These are phyloP conservation scores for Protomyces gravidus DNA, from an alignment of 1,139 yeast species.

Conservation along the genomic window DNA sequence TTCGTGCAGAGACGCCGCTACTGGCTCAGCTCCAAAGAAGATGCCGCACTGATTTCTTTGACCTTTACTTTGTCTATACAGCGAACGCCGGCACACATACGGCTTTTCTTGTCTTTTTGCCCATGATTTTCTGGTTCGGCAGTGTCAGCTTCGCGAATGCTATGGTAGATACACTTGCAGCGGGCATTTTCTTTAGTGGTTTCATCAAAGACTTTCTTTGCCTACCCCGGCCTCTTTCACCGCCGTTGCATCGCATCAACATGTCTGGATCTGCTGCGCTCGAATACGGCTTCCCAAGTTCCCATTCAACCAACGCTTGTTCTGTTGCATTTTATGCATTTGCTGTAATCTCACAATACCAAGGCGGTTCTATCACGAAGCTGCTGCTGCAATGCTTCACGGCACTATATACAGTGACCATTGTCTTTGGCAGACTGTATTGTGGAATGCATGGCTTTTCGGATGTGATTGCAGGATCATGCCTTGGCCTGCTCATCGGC, in stretches of 20 bases:
- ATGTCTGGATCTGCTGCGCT: constrained; percentile 82
- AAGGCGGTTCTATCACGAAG: background rate
- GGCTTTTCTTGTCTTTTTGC: constrained; percentile 83
- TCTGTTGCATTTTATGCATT: constrained; percentile 41
- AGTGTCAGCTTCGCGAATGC: constrained; percentile 52
- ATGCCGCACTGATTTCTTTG: constrained; percentile 44
- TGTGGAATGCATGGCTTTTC: constrained; percentile 92
- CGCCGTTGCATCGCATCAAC: constrained; percentile 86
- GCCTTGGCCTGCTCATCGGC: constrained; percentile 52
- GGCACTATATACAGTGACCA: constrained; percentile 56
- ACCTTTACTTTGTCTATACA: constrained; percentile 77
- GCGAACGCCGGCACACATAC: constrained; percentile 93
- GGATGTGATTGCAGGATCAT: constrained; percentile 64
- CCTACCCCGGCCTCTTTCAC: constrained; percentile 86
- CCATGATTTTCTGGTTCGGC: constrained; percentile 84
- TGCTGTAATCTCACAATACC: constrained; percentile 29
- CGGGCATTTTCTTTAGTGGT: constrained; percentile 80
- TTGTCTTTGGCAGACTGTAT: constrained; percentile 76
- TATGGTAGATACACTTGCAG: constrained; percentile 69
- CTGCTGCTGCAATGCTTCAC: constrained; percentile 35
- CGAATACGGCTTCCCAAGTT: constrained; percentile 92
- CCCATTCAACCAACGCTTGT: constrained; percentile 90
- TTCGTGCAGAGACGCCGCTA: constrained; percentile 63
- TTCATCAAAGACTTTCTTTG: constrained; percentile 77
- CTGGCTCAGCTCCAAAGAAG: constrained; percentile 54